Evolutionary conservation across 768 basidiomycete genomes (phyloP), one percentile per base, ranked within the genome.

Genomic region (Lactarius sp.): DNA sequence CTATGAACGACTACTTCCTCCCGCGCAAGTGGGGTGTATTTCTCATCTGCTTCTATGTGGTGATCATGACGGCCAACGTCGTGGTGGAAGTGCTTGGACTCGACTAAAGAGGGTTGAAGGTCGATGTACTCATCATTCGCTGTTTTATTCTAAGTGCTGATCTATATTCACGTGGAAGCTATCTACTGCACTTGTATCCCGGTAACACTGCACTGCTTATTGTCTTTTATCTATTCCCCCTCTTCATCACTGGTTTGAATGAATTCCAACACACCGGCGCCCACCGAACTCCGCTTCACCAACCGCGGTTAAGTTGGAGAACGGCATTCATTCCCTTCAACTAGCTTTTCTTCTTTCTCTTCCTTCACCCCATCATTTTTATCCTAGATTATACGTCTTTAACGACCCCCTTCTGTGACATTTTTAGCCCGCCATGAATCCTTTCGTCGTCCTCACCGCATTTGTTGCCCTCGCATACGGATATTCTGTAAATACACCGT

Each of bases 1-100:
- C 97, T 1, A 71, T 87, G 60, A 95, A 97, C 69, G 85, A 83
- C 34, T 98, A 89, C 71, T 78, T 83, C 69, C 81, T 98, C 52
- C 86, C 90, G 44, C 79, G 87, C 57, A 77, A 80, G 53, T 98
- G 94, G 94, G 95, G 94, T 0, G 68, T 88, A 33, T 82, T 90
- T 69, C 78, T 98, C 68, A 86, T 97, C 51, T 70, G 75, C 9
- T 84, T 83, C 18, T 98, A 98, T 71, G 69, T 80, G 34, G 77
- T 79, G 22, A 81, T 96, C 66, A 96, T 97, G 91, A 73, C 77
- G 6, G 77, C 84, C 60, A 96, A 92, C 70, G 75, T 98, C 56
- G 74, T 85, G 55, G 92, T 95, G 27, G 94, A 98, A 73, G 71
- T 93, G 8, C 78, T 61, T 33, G 60, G 60, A 55, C 22, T 52